Percentiles rank a stretch among this genome's conserved stretches.
These are phyloP conservation scores for Aspergillus spinulosporus DNA, from an alignment of 2,329 filamentous ascomycete species.

Conservation along the genomic window DNA sequence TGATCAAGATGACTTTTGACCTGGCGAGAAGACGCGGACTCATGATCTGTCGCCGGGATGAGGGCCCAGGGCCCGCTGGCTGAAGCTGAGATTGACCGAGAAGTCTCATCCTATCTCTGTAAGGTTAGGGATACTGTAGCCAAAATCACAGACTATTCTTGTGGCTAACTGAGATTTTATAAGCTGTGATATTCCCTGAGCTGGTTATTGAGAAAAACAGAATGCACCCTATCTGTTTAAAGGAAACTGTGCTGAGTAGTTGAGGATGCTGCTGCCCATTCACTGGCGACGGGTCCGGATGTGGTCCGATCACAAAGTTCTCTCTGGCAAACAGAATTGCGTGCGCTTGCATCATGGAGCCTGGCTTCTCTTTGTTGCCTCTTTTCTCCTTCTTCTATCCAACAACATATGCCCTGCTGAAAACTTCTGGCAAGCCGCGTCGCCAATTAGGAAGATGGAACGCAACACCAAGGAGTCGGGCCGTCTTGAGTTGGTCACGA, in stretches of 20 bases:
- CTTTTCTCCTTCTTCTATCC: neutral
- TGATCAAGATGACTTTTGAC: neutral
- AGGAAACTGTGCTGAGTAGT: neutral
- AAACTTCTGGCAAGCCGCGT: neutral
- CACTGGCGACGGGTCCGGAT: neutral
- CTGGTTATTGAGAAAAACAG: too few species aligned
- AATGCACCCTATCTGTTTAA: too few species aligned
- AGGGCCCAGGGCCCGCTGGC: neutral
- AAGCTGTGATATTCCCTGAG: neutral
- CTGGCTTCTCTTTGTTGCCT: neutral
- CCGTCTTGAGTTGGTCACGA: neutral
- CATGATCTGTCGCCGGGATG: neutral
- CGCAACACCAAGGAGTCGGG: neutral
- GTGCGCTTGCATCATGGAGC: neutral
- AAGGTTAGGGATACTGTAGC: neutral
- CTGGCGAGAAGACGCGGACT: neutral
- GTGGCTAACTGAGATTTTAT: neutral
- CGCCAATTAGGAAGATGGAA: neutral
- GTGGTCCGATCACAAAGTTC: neutral
- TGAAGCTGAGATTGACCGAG: neutral
- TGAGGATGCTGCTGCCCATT: neutral
- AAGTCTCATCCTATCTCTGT: too few species aligned
- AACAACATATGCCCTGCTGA: neutral
- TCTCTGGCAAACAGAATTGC: neutral
- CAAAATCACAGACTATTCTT: neutral